Conservation (phyloP, 495 filamentous ascomycete genomes). For the Aspergillus campestris region DNA sequence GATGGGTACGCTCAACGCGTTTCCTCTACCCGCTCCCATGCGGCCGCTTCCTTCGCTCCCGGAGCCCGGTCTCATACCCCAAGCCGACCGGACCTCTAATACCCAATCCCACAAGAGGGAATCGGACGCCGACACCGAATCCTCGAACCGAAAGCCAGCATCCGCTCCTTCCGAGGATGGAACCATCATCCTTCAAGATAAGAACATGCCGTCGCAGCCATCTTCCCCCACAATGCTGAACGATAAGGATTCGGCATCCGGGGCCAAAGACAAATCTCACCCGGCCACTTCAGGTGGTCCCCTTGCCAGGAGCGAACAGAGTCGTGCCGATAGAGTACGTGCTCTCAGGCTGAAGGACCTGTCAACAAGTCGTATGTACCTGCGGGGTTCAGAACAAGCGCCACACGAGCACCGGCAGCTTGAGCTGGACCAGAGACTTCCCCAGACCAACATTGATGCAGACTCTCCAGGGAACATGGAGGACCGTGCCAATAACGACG, state of each 20-base stretch:
- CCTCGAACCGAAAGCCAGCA: background rate
- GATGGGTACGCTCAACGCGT: conserved; percentile 26
- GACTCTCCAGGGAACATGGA: background rate
- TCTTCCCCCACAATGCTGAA: background rate
- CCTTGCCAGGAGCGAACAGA: conserved; percentile 7
- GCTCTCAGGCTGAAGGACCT: conserved; percentile 19
- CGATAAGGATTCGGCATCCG: background rate
- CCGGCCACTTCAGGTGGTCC: background rate
- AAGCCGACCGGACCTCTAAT: background rate
- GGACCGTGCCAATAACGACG: background rate
- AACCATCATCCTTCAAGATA: background rate
- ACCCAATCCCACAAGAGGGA: background rate
- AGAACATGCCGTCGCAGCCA: background rate
- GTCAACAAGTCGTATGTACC: conserved; percentile 10
- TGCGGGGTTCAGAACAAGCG: conserved; percentile 3
- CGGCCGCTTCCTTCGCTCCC: conserved; percentile 29
- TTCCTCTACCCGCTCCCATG: conserved; percentile 33
- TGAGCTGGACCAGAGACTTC: too few species aligned
- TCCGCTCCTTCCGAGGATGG: too few species aligned
- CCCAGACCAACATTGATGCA: background rate
- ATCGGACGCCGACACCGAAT: background rate
- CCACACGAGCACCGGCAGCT: background rate
- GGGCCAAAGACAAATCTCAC: background rate
- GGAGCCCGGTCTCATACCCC: conserved; percentile 2
- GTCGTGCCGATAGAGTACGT: conserved; percentile 18